Conservation (phyloP, 2,329 filamentous ascomycete species). For the Colletotrichum destructivum region DNA sequence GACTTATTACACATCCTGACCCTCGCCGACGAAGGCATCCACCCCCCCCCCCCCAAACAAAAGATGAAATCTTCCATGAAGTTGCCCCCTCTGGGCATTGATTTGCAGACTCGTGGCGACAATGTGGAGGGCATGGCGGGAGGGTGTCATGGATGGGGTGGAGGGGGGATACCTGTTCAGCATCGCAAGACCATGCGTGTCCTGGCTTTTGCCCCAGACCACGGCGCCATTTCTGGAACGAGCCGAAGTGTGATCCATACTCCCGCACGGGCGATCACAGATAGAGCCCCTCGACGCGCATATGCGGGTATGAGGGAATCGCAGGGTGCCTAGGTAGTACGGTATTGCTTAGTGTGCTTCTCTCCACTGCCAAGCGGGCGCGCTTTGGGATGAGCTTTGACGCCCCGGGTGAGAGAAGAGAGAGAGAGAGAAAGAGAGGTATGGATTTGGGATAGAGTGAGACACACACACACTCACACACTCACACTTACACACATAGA, state of each 20-base stretch:
- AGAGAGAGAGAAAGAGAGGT: too few relatives aligned
- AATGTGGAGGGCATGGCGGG: neutral
- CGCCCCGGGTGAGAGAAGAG: neutral
- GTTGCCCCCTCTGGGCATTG: slow-evolving; percentile 26
- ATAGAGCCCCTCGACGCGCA: slow-evolving; percentile 24
- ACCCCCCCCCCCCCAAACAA: slow-evolving; percentile 13
- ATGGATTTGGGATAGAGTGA: too few relatives aligned
- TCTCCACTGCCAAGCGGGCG: neutral
- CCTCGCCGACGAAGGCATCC: neutral
- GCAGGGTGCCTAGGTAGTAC: neutral
- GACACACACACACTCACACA: too few relatives aligned
- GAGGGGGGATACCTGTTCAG: slow-evolving; percentile 17
- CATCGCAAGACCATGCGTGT: slow-evolving; percentile 30
- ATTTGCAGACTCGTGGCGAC: slow-evolving; percentile 15
- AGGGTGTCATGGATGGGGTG: neutral
- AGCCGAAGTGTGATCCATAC: slow-evolving; percentile 5
- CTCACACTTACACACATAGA: too few relatives aligned
- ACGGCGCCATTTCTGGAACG: neutral
- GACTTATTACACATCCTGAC: neutral
- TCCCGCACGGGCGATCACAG: slow-evolving; percentile 37
- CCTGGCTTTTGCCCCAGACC: slow-evolving; percentile 37
- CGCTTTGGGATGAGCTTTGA: slow-evolving; percentile 21
- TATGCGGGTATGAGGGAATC: slow-evolving; percentile 28
- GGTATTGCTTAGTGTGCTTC: neutral
- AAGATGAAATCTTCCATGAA: slow-evolving; percentile 29